Percentiles rank a stretch among this genome's conserved stretches.
These are phyloP conservation scores for Apiospora sp. DNA, from an alignment of 2,329 filamentous ascomycete genomes.

Conservation along the genomic window DNA sequence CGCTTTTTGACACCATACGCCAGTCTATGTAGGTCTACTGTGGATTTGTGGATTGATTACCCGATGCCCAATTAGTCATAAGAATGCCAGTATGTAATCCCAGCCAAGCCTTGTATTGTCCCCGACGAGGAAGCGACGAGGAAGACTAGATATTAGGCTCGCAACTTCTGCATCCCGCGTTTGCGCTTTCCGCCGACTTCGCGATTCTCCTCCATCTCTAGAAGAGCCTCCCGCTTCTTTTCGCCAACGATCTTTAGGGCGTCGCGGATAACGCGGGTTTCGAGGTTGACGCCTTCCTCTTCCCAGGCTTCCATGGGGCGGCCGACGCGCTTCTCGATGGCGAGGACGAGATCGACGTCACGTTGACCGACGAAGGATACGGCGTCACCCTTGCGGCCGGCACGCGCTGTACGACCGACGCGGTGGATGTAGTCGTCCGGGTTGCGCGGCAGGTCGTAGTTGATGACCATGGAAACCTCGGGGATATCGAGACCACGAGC, in stretches of 20 bases:
- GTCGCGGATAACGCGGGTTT: slow-evolving; percentile 85
- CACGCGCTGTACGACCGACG: slow-evolving; percentile 93
- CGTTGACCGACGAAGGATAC: slow-evolving; percentile 92
- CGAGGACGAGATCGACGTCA: slow-evolving; percentile 88
- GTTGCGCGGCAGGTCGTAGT: slow-evolving; percentile 92
- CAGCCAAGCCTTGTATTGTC: not conserved
- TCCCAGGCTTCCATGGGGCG: slow-evolving; percentile 82
- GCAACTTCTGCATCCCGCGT: slow-evolving; percentile 65
- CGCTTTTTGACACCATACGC: slow-evolving; percentile 13
- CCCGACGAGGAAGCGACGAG: not conserved
- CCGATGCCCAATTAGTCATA: not conserved
- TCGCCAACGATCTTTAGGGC: slow-evolving; percentile 90
- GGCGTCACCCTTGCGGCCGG: slow-evolving; percentile 81
- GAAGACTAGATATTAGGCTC: slow-evolving; percentile 36
- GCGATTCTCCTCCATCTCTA: slow-evolving; percentile 91
- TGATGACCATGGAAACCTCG: slow-evolving; percentile 87
- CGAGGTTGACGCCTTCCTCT: slow-evolving; percentile 94
- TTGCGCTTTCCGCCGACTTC: slow-evolving; percentile 90
- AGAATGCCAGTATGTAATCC: not conserved
- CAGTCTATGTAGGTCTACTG: not conserved
- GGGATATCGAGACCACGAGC: slow-evolving; percentile 95
- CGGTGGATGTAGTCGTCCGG: slow-evolving; percentile 98
- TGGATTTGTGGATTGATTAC: not conserved
- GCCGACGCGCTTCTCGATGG: slow-evolving; percentile 86
- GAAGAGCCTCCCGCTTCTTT: slow-evolving; percentile 89